phyloP scores from a whole-genome alignment of 164 flowering plant genomes.

The Brasenia schreberi region DNA sequence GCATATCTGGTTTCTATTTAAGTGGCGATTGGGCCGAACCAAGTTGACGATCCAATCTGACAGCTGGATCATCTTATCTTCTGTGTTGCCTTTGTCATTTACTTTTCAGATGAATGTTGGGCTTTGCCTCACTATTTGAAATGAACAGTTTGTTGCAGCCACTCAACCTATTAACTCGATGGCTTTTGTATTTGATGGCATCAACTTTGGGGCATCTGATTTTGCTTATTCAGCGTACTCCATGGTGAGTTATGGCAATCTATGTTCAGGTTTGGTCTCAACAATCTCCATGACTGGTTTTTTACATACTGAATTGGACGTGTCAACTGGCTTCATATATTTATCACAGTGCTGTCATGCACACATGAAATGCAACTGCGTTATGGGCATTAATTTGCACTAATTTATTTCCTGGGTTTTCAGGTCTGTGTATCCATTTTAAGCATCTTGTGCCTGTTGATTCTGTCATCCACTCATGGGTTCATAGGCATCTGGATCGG shows the following conservation, averaged over 20 bases:
- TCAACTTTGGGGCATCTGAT: conserved; percentile 89
- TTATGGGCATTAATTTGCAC: no score
- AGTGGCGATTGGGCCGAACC: no score
- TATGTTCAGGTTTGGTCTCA: background rate
- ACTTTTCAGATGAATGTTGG: background rate
- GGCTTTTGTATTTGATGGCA: conserved; percentile 82
- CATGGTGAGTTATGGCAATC: conserved; percentile 34
- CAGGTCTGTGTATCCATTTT: conserved; percentile 72
- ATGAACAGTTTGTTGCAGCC: conserved; percentile 62
- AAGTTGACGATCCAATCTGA: no score
- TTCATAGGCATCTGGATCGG: conserved; percentile 85
- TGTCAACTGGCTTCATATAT: no score
- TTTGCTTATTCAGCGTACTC: conserved; percentile 71
- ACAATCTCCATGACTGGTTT: background rate
- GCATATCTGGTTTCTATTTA: no score
- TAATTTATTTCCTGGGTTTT: conserved; percentile 2
- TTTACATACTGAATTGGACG: background rate
- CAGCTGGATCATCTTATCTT: no score
- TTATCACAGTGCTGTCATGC: no score
- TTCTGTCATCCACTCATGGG: conserved; percentile 46
- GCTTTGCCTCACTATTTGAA: background rate
- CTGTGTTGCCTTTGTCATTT: background rate
- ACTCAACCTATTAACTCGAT: conserved; percentile 79
- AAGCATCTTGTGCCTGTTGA: conserved; percentile 47
- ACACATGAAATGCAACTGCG: no score